phyloP scores from a whole-genome alignment of 345 rosid genomes.

The Cardamine chenopodiifolia region DNA sequence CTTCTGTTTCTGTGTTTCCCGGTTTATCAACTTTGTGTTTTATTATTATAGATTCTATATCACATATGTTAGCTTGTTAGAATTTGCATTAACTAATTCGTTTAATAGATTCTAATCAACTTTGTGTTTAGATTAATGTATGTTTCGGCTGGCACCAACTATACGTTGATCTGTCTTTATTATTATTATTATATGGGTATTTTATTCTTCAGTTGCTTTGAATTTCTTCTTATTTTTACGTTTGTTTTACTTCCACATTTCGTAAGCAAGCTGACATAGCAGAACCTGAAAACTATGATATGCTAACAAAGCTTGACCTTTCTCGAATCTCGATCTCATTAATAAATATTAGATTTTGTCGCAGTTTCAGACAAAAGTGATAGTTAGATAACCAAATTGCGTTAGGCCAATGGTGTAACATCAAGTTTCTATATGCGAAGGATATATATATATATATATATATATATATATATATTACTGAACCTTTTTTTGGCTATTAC shows the following conservation, averaged over 20 bases:
- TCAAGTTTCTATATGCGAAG: slow-evolving; percentile 4
- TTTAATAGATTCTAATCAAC: no score
- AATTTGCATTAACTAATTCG: background rate
- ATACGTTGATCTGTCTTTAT: slow-evolving; percentile 12
- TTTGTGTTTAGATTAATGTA: slow-evolving; percentile 18
- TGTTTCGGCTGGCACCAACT: slow-evolving; percentile 34
- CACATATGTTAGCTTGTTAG: slow-evolving; percentile 39
- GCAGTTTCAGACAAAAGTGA: slow-evolving; percentile 24
- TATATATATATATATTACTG: background rate
- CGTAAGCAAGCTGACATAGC: slow-evolving; percentile 34
- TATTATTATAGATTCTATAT: background rate
- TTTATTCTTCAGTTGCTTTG: slow-evolving; percentile 11
- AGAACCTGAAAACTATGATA: slow-evolving; percentile 28
- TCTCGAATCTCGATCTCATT: slow-evolving; percentile 6
- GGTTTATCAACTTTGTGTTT: slow-evolving; percentile 29
- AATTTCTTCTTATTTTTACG: slow-evolving; percentile 10
- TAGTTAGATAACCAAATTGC: slow-evolving; percentile 36
- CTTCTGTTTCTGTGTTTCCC: slow-evolving; percentile 16
- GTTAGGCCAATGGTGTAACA: slow-evolving; percentile 20
- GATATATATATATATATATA: background rate
- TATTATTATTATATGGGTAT: background rate
- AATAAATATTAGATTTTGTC: slow-evolving; percentile 13
- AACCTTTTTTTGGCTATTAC: background rate
- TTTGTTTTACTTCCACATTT: slow-evolving; percentile 32
- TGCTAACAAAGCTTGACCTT: slow-evolving; percentile 23